phyloP scores from a whole-genome alignment of 345 rosid genomes.

The Alliaria petiolata region DNA sequence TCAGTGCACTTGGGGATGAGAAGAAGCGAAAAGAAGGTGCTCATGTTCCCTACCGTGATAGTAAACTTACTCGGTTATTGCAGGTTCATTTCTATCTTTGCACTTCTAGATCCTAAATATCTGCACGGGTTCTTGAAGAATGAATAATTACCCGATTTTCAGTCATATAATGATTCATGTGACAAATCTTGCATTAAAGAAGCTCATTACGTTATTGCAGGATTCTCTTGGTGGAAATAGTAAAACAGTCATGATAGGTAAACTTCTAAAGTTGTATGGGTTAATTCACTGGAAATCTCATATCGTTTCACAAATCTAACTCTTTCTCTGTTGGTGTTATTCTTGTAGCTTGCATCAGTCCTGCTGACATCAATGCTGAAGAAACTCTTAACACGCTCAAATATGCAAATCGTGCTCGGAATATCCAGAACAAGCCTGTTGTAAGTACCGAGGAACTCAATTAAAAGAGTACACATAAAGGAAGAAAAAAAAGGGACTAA shows the following conservation, averaged over 20 bases:
- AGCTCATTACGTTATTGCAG: constrained; percentile 46
- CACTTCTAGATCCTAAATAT: constrained; percentile 6
- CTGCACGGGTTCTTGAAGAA: neutral
- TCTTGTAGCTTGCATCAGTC: constrained; percentile 73
- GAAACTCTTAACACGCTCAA: constrained; percentile 77
- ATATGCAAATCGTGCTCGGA: constrained; percentile 88
- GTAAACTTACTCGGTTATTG: constrained; percentile 78
- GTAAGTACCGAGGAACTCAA: constrained; percentile 40
- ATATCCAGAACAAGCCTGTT: constrained; percentile 78
- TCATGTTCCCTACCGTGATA: constrained; percentile 86
- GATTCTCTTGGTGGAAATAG: constrained; percentile 90
- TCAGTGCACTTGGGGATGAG: constrained; percentile 84
- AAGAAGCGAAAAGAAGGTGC: constrained; percentile 77
- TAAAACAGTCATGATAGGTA: constrained; percentile 86
- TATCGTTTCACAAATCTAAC: neutral
- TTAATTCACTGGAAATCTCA: neutral
- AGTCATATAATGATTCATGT: too few species aligned
- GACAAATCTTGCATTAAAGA: too few species aligned
- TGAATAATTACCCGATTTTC: neutral
- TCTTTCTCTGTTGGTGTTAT: neutral
- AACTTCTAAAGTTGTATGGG: neutral
- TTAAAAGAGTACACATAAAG: neutral
- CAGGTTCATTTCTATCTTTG: constrained; percentile 46
- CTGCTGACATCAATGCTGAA: constrained; percentile 81
- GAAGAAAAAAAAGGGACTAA: neutral